Conservation (phyloP, 169 alveolate genomes). For the Babesia bigemina region DNA sequence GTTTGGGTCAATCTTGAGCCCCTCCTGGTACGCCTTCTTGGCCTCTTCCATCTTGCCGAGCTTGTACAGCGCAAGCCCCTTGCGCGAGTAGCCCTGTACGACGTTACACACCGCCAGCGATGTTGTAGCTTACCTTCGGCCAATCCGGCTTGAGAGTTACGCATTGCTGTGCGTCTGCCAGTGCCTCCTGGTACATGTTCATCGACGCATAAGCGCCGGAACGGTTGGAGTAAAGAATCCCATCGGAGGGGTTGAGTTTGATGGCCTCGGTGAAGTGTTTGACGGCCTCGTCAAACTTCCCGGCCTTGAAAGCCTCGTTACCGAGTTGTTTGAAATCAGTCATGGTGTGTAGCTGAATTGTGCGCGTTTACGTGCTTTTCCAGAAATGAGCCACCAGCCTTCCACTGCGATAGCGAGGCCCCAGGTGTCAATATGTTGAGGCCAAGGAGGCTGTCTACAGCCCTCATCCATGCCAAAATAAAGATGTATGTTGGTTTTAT, state of each 20-base stretch:
- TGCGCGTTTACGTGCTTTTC: conserved; percentile 15
- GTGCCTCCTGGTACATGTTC: conserved; percentile 86
- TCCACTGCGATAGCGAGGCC: background rate
- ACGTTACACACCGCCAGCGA: background rate
- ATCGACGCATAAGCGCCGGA: conserved; percentile 91
- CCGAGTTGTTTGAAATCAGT: conserved; percentile 88
- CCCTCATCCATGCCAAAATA: background rate
- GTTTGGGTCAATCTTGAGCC: conserved; percentile 88
- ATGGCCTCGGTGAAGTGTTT: conserved; percentile 91
- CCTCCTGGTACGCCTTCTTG: conserved; percentile 83
- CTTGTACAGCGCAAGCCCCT: conserved; percentile 88
- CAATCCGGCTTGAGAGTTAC: conserved; percentile 89
- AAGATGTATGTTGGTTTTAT: background rate
- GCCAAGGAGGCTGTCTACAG: background rate
- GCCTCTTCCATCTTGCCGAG: conserved; percentile 85
- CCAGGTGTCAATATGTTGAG: conserved; percentile 7
- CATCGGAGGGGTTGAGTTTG: conserved; percentile 87
- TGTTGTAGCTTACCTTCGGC: conserved; percentile 81
- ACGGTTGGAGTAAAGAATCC: conserved; percentile 91
- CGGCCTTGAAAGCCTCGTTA: conserved; percentile 90
- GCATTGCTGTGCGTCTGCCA: conserved; percentile 91
- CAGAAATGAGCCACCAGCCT: background rate
- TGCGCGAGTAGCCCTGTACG: conserved; percentile 86
- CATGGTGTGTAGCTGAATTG: conserved; percentile 71
- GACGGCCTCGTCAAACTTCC: conserved; percentile 88